phyloP scores from a whole-genome alignment of 257 asterid species.

The Scutellaria galericulata region DNA sequence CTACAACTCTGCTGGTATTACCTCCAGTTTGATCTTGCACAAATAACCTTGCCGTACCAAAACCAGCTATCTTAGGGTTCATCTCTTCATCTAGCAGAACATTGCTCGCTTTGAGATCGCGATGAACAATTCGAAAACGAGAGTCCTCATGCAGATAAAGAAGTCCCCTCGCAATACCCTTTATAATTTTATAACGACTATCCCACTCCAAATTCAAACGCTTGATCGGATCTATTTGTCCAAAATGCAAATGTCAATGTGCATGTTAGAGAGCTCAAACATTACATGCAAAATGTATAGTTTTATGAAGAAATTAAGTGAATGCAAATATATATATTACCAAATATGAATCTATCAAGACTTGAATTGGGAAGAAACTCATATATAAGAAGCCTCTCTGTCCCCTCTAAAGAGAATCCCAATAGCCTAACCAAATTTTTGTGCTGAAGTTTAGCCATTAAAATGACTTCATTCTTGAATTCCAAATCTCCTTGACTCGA shows the following conservation, averaged over 20 bases:
- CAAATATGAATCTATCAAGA: constrained; percentile 32
- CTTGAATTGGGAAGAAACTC: constrained; percentile 32
- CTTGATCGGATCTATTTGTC: constrained; percentile 24
- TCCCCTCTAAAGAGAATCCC: constrained; percentile 26
- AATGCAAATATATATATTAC: constrained; percentile 15
- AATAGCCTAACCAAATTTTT: constrained; percentile 32
- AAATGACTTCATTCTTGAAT: constrained; percentile 32
- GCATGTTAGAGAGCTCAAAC: neutral
- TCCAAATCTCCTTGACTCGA: constrained; percentile 30
- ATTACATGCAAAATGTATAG: neutral
- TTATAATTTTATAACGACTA: constrained; percentile 31
- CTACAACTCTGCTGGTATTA: constrained; percentile 31
- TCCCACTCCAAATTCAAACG: constrained; percentile 26
- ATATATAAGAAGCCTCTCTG: constrained; percentile 35
- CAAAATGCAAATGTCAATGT: neutral
- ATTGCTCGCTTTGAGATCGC: constrained; percentile 36
- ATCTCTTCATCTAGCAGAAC: constrained; percentile 30
- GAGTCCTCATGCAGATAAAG: constrained; percentile 37
- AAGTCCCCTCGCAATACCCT: constrained; percentile 39
- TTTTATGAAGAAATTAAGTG: neutral
- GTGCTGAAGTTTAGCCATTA: constrained; percentile 33
- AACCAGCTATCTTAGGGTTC: constrained; percentile 39
- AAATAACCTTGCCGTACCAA: constrained; percentile 36
- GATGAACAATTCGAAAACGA: constrained; percentile 27
- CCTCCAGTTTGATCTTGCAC: constrained; percentile 20